These are phyloP conservation scores for Lenwebbia sp. DNA, from an alignment of 345 rosid genomes.

Conservation along the genomic window DNA sequence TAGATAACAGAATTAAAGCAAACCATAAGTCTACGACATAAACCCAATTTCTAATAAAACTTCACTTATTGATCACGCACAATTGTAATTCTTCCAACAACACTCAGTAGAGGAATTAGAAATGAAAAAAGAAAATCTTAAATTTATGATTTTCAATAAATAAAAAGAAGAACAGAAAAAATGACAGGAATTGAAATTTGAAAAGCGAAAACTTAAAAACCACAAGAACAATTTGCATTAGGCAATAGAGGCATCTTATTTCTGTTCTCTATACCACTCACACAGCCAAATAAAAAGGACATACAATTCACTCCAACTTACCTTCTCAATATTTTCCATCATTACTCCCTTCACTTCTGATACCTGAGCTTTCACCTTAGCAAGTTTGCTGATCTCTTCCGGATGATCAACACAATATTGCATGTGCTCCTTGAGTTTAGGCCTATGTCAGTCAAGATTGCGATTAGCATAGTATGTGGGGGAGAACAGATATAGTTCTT, in stretches of 20 bases:
- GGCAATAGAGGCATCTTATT: neutral
- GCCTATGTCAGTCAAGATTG: constrained; percentile 9
- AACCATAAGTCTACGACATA: neutral
- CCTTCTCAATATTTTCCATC: constrained; percentile 97
- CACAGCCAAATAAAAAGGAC: neutral
- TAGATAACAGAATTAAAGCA: neutral
- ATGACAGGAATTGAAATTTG: neutral
- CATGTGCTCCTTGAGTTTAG: constrained; percentile 59
- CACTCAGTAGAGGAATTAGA: neutral
- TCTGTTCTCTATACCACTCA: neutral
- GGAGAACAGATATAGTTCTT: neutral
- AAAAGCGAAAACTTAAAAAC: neutral
- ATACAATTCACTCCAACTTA: neutral
- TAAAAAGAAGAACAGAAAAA: neutral
- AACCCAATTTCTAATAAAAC: neutral
- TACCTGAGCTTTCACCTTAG: constrained; percentile 86
- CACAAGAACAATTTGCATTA: neutral
- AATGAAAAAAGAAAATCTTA: neutral
- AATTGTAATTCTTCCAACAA: neutral
- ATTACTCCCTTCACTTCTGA: constrained; percentile 86
- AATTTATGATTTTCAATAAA: neutral
- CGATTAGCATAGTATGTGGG: neutral
- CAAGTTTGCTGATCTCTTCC: constrained; percentile 69
- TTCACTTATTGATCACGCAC: neutral
- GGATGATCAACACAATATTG: constrained; percentile 69